Base-by-base conservation (phyloP, 106 monocot genomes). In the Vanilla planifolia region DNA sequence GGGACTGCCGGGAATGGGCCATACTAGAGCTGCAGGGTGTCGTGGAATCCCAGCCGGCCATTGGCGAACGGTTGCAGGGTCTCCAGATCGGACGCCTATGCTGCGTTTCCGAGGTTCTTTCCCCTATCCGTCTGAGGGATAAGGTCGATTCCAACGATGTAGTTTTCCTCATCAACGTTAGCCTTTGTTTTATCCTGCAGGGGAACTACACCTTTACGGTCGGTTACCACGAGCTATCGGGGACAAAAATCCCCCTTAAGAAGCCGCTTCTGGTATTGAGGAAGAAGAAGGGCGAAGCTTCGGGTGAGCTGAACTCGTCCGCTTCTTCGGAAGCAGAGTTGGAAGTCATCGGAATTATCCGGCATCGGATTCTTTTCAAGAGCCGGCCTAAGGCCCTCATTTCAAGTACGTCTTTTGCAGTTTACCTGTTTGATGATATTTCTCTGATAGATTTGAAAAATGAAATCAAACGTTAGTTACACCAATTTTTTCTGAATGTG, bases 61-160 rank as follows among this genome's bases (percentile, higher is more conserved):
- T 87, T 66, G 62, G 48, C 13, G 43, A 56, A 47, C 44, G 48
- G 17, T 39, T 90, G 64, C 68, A 56, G 15, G 64, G 51, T 55
- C 78, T 91, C 33, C 76, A 90, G 71, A 91, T 96, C 51, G 84
- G 95, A 1, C 83, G 73, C 5, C 90, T 96, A 60, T 96, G 95
- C 76, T 70, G 81, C 75, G 35, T 79, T 10, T 39, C 78, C 22
- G 35, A 57, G 35, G 57, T 57, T 5, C 19, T 78, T 75, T 32
- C 61, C 29, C 51, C 40, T 43, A 60, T 82, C 45, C 59, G 48
- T 48, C 65, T 65, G n/a, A n/a, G n/a, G n/a, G n/a, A n/a, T 14
- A 34, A 52, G 48, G 55, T 59, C 36, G 8, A 28, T 30, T 7
- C 26, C 39, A 8, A 44, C 61, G 33, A 11, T 17, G 33, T 44